A percentile compares a stretch with the other conserved stretches of the same genome.
phyloP scores from a whole-genome alignment of 2,329 filamentous ascomycete species.

The Ambrosiella cleistominuta region DNA sequence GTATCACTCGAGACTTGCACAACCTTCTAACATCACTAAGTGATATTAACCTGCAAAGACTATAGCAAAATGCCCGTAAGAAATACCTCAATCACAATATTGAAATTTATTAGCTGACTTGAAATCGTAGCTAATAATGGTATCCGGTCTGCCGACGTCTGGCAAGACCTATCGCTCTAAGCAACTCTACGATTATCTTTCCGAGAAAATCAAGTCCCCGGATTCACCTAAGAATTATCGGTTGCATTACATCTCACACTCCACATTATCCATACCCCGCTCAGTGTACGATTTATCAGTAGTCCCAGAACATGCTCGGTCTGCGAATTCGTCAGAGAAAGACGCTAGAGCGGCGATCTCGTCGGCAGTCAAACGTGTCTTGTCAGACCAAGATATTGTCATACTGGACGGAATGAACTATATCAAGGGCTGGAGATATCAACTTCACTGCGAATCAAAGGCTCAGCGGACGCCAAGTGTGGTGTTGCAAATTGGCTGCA shows the following conservation, averaged over 20 bases:
- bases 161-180: constrained; percentile 49
- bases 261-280: constrained; percentile 50
- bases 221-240: constrained; percentile 33
- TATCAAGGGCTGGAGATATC: constrained; percentile 80
- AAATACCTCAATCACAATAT: neutral
- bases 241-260: constrained; percentile 58
- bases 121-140: constrained; percentile 18
- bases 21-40: neutral
- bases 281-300: constrained; percentile 47
- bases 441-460: constrained; percentile 72
- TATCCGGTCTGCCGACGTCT: constrained; percentile 49
- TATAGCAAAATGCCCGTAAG: constrained; percentile 6
- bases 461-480: constrained; percentile 59
- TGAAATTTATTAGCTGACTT: neutral
- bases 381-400: constrained; percentile 57
- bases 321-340: constrained; percentile 61
- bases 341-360: constrained; percentile 62
- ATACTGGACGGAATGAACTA: constrained; percentile 70
- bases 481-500: constrained; percentile 48
- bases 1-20: neutral
- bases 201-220: constrained; percentile 32
- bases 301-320: constrained; percentile 42
- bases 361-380: constrained; percentile 58
- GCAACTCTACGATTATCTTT: constrained; percentile 49
- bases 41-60: neutral